Percentiles rank a stretch among this genome's conserved stretches.
These are phyloP conservation scores for Phytopythium vexans DNA, from an alignment of 352 stramenopile genomes.

Conservation along the genomic window DNA sequence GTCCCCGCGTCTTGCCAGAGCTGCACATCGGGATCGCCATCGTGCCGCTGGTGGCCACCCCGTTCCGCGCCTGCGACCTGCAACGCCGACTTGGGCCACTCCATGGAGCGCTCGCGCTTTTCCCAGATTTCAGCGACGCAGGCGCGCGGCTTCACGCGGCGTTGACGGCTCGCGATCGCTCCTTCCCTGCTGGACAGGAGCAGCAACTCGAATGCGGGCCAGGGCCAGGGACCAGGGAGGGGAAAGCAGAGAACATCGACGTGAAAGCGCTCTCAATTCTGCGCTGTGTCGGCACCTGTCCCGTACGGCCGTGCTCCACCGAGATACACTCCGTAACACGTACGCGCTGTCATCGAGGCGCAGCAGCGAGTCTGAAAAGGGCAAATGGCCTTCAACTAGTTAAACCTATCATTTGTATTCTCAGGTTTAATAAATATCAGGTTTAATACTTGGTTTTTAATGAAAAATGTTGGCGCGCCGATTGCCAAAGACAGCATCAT, in stretches of 20 bases:
- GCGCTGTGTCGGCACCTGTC: constrained; percentile 12
- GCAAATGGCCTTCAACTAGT: too few species aligned
- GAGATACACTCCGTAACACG: constrained; percentile 3
- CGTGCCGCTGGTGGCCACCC: constrained; percentile 9
- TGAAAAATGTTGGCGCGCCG: too few species aligned
- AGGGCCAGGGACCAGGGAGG: not conserved
- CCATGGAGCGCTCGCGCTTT: constrained; percentile 22
- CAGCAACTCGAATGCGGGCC: not conserved
- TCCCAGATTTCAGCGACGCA: constrained; percentile 24
- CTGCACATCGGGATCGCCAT: constrained; percentile 2
- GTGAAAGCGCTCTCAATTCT: constrained; percentile 36
- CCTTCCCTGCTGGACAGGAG: constrained; percentile 4
- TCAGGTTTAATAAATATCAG: too few species aligned
- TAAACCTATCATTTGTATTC: too few species aligned
- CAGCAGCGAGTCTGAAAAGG: too few species aligned
- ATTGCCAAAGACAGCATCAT: too few species aligned
- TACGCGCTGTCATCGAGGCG: constrained; percentile 6
- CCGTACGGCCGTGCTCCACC: constrained; percentile 1
- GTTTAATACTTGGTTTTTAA: too few species aligned
- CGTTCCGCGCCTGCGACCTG: constrained; percentile 12
- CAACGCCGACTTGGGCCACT: constrained; percentile 23
- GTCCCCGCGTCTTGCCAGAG: constrained; percentile 11
- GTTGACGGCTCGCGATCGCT: not conserved
- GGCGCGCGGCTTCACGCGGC: constrained; percentile 2
- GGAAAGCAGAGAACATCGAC: not conserved